phyloP scores from a whole-genome alignment of 441 rosid species.

The Populus hybrid region DNA sequence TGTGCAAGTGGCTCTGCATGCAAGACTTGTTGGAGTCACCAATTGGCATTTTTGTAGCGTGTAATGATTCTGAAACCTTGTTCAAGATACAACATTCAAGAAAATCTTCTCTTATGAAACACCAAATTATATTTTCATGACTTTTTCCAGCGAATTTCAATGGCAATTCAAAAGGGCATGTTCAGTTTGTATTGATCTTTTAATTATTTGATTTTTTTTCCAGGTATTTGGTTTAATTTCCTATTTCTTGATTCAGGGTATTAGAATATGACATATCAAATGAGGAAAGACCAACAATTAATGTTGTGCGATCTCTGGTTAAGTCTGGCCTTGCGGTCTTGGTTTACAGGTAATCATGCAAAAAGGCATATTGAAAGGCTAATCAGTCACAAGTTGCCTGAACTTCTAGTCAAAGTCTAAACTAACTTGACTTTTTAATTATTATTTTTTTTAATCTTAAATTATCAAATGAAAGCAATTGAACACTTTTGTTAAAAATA shows the following conservation, averaged over 20 bases:
- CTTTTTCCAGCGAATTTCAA: neutral
- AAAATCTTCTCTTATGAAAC: neutral
- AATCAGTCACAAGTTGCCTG: too few species aligned
- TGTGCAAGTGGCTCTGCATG: constrained; percentile 48
- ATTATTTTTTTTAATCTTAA: too few species aligned
- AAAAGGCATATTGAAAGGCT: too few species aligned
- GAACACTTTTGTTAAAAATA: too few species aligned
- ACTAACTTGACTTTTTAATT: too few species aligned
- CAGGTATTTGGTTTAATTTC: neutral
- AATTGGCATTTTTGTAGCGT: constrained; percentile 44
- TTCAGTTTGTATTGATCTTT: neutral
- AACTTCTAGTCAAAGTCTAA: too few species aligned
- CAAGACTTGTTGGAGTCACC: constrained; percentile 35
- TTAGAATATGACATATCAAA: neutral
- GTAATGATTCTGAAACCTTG: constrained; percentile 24
- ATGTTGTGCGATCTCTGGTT: neutral
- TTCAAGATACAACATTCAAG: neutral
- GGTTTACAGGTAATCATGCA: neutral
- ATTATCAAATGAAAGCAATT: too few species aligned
- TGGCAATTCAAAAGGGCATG: neutral
- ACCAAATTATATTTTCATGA: neutral
- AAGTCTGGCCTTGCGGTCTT: neutral
- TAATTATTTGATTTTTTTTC: too few species aligned
- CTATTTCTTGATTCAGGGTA: neutral
- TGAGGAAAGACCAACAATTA: neutral